Evolutionary conservation across 257 asterid species (phyloP).

Genomic region (Jasminum sambac): DNA sequence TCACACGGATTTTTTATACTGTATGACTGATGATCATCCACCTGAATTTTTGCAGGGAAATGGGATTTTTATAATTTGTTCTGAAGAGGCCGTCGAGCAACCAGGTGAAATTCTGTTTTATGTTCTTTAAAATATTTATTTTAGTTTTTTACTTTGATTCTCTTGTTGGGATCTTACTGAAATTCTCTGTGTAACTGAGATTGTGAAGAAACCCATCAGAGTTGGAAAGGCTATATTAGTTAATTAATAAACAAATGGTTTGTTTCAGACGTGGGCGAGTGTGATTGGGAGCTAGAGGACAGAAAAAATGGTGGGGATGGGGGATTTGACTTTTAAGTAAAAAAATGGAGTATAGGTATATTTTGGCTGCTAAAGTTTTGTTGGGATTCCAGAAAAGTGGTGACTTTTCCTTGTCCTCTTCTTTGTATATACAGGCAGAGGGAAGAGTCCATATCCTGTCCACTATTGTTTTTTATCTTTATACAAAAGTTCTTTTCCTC

Average conservation of each 20-base stretch:
- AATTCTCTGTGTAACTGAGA: background rate
- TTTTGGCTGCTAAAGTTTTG: background rate
- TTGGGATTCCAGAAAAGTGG: constrained; percentile 4
- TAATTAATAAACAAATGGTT: background rate
- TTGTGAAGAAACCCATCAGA: background rate
- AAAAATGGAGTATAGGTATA: background rate
- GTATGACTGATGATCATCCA: background rate
- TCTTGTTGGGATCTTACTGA: background rate
- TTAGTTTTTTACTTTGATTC: background rate
- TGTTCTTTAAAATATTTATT: background rate
- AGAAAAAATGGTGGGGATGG: background rate
- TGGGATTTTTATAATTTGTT: background rate
- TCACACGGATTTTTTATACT: background rate
- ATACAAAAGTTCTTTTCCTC: background rate
- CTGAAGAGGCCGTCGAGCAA: background rate
- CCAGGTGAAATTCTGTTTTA: background rate
- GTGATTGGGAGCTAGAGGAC: background rate
- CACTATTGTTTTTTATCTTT: background rate
- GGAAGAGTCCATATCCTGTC: background rate
- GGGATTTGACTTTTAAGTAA: constrained; percentile 1
- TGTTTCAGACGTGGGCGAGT: background rate
- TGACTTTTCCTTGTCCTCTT: constrained; percentile 3
- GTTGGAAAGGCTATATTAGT: background rate
- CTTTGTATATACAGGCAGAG: background rate
- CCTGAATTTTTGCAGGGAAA: background rate